Conservation (phyloP, 108 stramenopile species). For the Schizochytrium sp. region DNA sequence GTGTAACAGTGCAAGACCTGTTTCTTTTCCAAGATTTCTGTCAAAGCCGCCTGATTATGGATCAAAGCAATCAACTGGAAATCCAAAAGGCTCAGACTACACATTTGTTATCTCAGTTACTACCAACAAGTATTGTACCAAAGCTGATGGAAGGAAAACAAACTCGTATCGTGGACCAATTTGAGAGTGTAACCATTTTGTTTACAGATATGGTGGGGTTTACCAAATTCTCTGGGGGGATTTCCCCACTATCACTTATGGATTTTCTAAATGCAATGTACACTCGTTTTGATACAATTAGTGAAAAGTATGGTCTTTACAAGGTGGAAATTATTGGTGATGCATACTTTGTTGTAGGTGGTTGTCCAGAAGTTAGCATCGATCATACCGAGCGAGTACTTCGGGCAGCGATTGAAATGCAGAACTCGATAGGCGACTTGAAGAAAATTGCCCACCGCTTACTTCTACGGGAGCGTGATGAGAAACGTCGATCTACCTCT, state of each 20-base stretch:
- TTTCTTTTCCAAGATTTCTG: conserved; percentile 60
- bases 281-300: conserved; percentile 62
- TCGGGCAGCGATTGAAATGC: conserved; percentile 60
- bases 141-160: conserved; percentile 45
- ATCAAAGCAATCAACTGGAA: conserved; percentile 48
- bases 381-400: conserved; percentile 65
- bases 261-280: conserved; percentile 70
- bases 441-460: conserved; percentile 32
- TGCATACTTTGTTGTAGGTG: conserved; percentile 69
- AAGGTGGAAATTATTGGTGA: conserved; percentile 75
- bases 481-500: not conserved
- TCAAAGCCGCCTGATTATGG: conserved; percentile 47
- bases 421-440: conserved; percentile 41
- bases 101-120: conserved; percentile 48
- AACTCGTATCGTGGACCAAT: conserved; percentile 19
- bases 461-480: not conserved
- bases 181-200: conserved; percentile 66
- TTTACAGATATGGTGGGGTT: conserved; percentile 72
- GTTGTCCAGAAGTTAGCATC: conserved; percentile 48
- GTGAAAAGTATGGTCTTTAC: conserved; percentile 64
- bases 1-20: conserved; percentile 30
- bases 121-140: conserved; percentile 62
- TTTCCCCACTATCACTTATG: conserved; percentile 66
- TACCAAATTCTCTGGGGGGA: conserved; percentile 65
- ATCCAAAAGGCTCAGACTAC: conserved; percentile 34